Conservation (phyloP, 129 eudicot genomes). For the Escallonia rubra region DNA sequence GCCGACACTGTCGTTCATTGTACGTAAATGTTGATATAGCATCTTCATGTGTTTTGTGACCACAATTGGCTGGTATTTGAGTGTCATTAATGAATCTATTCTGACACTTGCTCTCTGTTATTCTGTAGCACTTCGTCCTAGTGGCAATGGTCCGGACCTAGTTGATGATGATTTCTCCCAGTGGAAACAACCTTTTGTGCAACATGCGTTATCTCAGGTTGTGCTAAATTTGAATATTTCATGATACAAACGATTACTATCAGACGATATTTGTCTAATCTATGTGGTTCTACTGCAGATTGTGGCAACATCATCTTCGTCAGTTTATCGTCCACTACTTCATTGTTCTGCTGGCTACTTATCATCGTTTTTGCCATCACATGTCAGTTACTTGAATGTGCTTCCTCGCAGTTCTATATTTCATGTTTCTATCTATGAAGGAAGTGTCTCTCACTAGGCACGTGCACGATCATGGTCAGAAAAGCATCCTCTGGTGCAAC, state of each 20-base stretch:
- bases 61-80: too few relatives aligned
- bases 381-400: conserved; percentile 52
- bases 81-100: background rate
- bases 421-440: background rate
- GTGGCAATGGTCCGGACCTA: conserved; percentile 47
- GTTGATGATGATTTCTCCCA: conserved; percentile 72
- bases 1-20: too few relatives aligned
- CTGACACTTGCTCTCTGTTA: conserved; percentile 15
- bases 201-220: conserved; percentile 90
- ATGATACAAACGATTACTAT: conserved; percentile 10
- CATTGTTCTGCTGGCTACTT: conserved; percentile 97
- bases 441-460: background rate
- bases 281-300: conserved; percentile 49
- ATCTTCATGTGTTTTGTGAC: too few relatives aligned
- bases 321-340: conserved; percentile 72
- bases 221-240: conserved; percentile 1
- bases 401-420: background rate
- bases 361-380: conserved; percentile 85
- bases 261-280: background rate
- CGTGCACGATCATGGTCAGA: background rate
- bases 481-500: background rate
- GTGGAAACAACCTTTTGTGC: conserved; percentile 93
- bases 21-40: too few relatives aligned
- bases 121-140: conserved; percentile 87
- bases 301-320: conserved; percentile 74